Conservation (phyloP, 495 filamentous ascomycete species). For the Talaromyces stipitatus region DNA sequence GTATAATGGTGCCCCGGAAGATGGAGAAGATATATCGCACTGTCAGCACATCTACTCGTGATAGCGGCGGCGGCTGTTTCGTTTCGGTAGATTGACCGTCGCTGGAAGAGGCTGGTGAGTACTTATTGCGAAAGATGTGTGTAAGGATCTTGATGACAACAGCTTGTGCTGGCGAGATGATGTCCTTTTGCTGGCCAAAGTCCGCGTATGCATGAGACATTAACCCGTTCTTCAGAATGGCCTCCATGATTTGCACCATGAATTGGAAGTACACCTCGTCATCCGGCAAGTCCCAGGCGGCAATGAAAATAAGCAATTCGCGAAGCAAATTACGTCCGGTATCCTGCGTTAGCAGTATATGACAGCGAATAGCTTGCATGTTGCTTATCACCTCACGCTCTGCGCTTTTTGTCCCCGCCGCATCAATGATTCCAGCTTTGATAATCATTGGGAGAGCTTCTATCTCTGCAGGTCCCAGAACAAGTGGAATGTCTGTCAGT, state of each 20-base stretch:
- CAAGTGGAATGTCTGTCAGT: slow-evolving; percentile 87
- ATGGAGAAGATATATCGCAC: slow-evolving; percentile 87
- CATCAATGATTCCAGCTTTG: slow-evolving; percentile 73
- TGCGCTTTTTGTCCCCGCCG: slow-evolving; percentile 36
- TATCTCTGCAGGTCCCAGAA: slow-evolving; percentile 86
- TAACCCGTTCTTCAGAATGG: slow-evolving; percentile 76
- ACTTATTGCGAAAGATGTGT: slow-evolving; percentile 73
- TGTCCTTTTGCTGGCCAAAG: slow-evolving; percentile 88
- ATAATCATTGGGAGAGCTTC: slow-evolving; percentile 93
- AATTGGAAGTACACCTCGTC: slow-evolving; percentile 90
- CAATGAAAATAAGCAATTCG: slow-evolving; percentile 90
- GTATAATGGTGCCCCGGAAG: slow-evolving; percentile 85
- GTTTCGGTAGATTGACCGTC: slow-evolving; percentile 30
- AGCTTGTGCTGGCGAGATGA: slow-evolving; percentile 88
- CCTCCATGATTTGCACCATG: slow-evolving; percentile 91
- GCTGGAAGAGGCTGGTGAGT: slow-evolving; percentile 44
- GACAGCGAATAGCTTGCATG: slow-evolving; percentile 77
- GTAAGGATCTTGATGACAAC: slow-evolving; percentile 85
- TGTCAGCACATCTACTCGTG: slow-evolving; percentile 56
- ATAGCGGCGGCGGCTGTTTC: slow-evolving; percentile 26
- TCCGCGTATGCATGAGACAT: slow-evolving; percentile 85
- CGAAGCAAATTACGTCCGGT: slow-evolving; percentile 80
- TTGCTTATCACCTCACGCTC: slow-evolving; percentile 60
- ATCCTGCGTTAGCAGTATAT: slow-evolving; percentile 78
- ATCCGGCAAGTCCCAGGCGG: slow-evolving; percentile 89